These are phyloP conservation scores for Penicillium corylophilum DNA, from an alignment of 2,329 filamentous ascomycete species.

Conservation along the genomic window DNA sequence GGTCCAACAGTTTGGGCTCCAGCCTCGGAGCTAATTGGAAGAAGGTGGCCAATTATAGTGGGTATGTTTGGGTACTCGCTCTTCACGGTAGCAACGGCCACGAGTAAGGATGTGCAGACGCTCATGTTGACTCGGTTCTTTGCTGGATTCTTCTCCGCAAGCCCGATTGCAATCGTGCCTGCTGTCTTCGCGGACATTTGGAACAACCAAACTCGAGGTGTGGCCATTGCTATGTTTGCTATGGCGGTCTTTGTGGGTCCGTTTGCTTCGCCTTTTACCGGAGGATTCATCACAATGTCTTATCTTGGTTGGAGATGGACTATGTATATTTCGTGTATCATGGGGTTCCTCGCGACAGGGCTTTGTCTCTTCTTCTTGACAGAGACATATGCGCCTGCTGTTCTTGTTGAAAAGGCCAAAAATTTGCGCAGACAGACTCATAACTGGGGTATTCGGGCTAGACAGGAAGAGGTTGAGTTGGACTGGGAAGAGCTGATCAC, in stretches of 20 bases:
- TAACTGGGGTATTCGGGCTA: slow-evolving; percentile 62
- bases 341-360: slow-evolving; percentile 51
- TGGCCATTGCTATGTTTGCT: slow-evolving; percentile 50
- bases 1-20: slow-evolving; percentile 65
- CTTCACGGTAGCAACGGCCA: slow-evolving; percentile 49
- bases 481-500: slow-evolving; percentile 49
- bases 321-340: slow-evolving; percentile 53
- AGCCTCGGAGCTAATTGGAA: slow-evolving; percentile 59
- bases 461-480: slow-evolving; percentile 55
- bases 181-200: slow-evolving; percentile 53
- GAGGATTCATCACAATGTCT: slow-evolving; percentile 52
- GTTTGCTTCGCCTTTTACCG: slow-evolving; percentile 51
- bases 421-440: slow-evolving; percentile 54
- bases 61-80: slow-evolving; percentile 45
- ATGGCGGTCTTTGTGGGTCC: slow-evolving; percentile 53
- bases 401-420: slow-evolving; percentile 41
- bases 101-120: slow-evolving; percentile 42
- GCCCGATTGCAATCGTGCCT: slow-evolving; percentile 46
- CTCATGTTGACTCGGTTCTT: slow-evolving; percentile 50
- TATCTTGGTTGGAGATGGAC: slow-evolving; percentile 55
- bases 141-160: slow-evolving; percentile 47
- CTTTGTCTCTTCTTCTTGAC: slow-evolving; percentile 46
- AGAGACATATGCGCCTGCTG: slow-evolving; percentile 54
- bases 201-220: slow-evolving; percentile 44
- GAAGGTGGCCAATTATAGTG: slow-evolving; percentile 52